Conservation (phyloP, 768 basidiomycete genomes). For the Suillus placidus region DNA sequence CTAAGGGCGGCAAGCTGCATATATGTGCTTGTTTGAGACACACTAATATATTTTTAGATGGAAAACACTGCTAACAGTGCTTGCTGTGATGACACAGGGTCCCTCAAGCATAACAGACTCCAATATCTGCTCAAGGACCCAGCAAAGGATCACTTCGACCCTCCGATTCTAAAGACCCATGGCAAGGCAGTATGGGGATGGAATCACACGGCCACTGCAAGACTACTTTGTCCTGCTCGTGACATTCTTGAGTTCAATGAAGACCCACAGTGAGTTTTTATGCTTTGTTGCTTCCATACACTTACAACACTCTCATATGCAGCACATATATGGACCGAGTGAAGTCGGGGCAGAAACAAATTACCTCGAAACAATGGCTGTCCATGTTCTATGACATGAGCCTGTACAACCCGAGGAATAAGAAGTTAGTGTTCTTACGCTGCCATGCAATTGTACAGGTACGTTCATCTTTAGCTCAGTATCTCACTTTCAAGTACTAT, state of each 20-base stretch:
- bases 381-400: too few species aligned
- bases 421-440: neutral
- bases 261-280: neutral
- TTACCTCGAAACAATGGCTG: conserved; percentile 4
- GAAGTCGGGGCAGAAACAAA: conserved; percentile 2
- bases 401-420: conserved; percentile 6
- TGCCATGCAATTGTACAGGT: conserved; percentile 5
- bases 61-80: neutral
- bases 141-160: conserved; percentile 1
- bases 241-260: neutral
- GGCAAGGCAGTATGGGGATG: conserved; percentile 4
- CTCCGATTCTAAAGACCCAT: neutral
- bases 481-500: too few species aligned
- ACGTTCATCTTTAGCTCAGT: neutral
- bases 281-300: neutral
- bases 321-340: conserved; percentile 9
- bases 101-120: neutral
- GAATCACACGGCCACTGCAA: conserved; percentile 3
- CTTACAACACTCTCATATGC: neutral
- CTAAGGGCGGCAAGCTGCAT: neutral
- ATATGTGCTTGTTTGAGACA: neutral
- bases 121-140: conserved; percentile 6
- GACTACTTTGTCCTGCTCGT: conserved; percentile 3
- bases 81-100: neutral
- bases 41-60: conserved; percentile 1